A percentile compares a stretch with the other conserved stretches of the same genome.
Conservation (phyloP, 2,329 filamentous ascomycete genomes). For the Claviceps sp. region DNA sequence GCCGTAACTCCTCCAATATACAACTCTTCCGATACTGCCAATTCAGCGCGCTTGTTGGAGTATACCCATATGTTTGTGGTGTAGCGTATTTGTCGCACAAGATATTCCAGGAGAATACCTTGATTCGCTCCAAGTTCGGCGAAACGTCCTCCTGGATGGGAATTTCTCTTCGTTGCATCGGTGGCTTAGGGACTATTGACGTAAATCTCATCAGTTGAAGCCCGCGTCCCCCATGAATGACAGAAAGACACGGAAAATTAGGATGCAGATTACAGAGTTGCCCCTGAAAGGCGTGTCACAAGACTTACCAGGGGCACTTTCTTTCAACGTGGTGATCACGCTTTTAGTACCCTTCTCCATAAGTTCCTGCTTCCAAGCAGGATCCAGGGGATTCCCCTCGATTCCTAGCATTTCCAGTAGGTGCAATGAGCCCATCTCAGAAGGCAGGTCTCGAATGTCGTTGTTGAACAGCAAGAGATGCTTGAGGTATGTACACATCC, state of each 20-base stretch:
- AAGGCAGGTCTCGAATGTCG: slow-evolving; percentile 66
- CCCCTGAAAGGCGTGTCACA: not conserved
- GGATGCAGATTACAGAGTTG: not conserved
- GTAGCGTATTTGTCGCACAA: slow-evolving; percentile 91
- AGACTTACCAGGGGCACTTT: slow-evolving; percentile 66
- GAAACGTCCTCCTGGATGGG: slow-evolving; percentile 57
- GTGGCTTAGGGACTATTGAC: slow-evolving; percentile 57
- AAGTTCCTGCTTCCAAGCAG: slow-evolving; percentile 64
- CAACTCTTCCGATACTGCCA: slow-evolving; percentile 81
- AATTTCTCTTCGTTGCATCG: slow-evolving; percentile 62
- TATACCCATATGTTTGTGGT: slow-evolving; percentile 75
- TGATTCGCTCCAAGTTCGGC: slow-evolving; percentile 54
- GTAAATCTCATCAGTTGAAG: slow-evolving; percentile 10
- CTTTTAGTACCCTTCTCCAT: slow-evolving; percentile 79
- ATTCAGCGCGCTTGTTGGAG: slow-evolving; percentile 62
- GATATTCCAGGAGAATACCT: slow-evolving; percentile 88
- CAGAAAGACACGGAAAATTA: too few relatives aligned
- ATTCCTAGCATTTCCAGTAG: slow-evolving; percentile 81
- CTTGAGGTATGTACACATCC: slow-evolving; percentile 90
- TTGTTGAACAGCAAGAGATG: slow-evolving; percentile 85
- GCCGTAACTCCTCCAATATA: slow-evolving; percentile 70
- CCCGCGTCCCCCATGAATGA: too few relatives aligned
- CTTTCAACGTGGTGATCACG: slow-evolving; percentile 69
- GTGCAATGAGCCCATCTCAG: slow-evolving; percentile 78
- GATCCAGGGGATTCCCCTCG: slow-evolving; percentile 77